A percentile compares a stretch with the other conserved stretches of the same genome.
These are phyloP conservation scores for Eutrema heterophyllum DNA, from an alignment of 345 rosid species.

Conservation along the genomic window DNA sequence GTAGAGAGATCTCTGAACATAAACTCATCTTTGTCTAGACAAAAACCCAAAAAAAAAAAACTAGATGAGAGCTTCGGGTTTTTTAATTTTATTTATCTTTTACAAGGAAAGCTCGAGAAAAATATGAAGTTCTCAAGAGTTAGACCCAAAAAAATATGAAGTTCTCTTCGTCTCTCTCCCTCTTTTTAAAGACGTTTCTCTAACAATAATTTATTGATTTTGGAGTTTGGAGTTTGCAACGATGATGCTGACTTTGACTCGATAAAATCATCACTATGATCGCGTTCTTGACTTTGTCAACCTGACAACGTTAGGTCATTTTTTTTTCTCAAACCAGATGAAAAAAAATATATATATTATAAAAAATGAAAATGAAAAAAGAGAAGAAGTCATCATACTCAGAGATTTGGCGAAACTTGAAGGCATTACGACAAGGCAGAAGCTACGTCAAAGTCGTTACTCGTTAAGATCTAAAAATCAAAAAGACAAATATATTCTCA, in stretches of 20 bases:
- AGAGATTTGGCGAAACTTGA: neutral
- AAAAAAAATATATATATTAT: neutral
- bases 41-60: neutral
- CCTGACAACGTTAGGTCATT: neutral
- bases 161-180: neutral
- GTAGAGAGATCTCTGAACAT: constrained; percentile 14
- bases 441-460: neutral
- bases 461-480: neutral
- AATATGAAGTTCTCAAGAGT: neutral
- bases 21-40: constrained; percentile 15
- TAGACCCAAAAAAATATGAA: constrained; percentile 1
- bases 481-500: neutral
- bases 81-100: neutral
- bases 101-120: neutral
- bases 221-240: neutral
- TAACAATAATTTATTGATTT: neutral
- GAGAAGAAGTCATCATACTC: neutral
- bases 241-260: constrained; percentile 25
- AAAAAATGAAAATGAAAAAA: neutral
- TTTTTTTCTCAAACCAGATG: neutral
- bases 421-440: neutral
- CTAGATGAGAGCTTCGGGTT: neutral
- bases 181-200: neutral
- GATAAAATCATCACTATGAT: neutral
- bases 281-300: constrained; percentile 28